A percentile compares a stretch with the other conserved stretches of the same genome.
These are phyloP conservation scores for Exophiala bonariae DNA, from an alignment of 2,329 filamentous ascomycete genomes.

Conservation along the genomic window DNA sequence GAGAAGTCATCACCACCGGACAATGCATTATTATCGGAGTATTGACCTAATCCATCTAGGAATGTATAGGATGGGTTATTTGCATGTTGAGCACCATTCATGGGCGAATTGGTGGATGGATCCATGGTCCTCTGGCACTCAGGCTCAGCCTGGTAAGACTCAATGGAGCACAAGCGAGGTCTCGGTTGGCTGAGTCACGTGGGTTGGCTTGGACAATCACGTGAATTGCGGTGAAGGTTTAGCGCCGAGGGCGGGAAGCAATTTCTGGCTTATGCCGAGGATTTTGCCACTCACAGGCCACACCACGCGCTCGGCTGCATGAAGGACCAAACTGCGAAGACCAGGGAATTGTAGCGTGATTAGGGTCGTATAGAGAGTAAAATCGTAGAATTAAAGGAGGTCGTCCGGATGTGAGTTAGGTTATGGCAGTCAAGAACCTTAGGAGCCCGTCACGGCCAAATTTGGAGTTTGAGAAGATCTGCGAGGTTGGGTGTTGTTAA, in stretches of 20 bases:
- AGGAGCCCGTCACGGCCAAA: too few relatives aligned
- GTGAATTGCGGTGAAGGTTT: conserved; percentile 2
- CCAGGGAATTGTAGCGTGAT: conserved; percentile 7
- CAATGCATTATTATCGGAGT: conserved; percentile 6
- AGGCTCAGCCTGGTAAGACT: too few relatives aligned
- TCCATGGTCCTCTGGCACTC: conserved; percentile 13
- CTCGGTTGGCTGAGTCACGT: conserved; percentile 4
- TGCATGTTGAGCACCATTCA: conserved; percentile 17
- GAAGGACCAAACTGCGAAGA: background rate
- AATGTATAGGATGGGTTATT: conserved; percentile 17
- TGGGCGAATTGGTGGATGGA: conserved; percentile 14
- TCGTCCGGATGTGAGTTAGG: too few relatives aligned
- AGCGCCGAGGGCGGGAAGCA: background rate
- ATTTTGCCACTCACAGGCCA: conserved; percentile 24
- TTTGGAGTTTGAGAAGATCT: background rate
- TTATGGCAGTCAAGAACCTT: too few relatives aligned
- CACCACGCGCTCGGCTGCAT: conserved; percentile 22
- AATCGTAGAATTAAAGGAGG: conserved; percentile 8
- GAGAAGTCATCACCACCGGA: conserved; percentile 23
- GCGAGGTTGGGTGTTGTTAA: conserved; percentile 1
- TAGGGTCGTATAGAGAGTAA: conserved; percentile 5
- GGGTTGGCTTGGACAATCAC: background rate
- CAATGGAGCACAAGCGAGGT: too few relatives aligned
- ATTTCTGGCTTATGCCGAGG: conserved; percentile 20
- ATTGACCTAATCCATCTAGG: conserved; percentile 22